Evolutionary conservation across 2,329 filamentous ascomycete genomes (phyloP).

Genomic region (Phaeosphaeria sp.): DNA sequence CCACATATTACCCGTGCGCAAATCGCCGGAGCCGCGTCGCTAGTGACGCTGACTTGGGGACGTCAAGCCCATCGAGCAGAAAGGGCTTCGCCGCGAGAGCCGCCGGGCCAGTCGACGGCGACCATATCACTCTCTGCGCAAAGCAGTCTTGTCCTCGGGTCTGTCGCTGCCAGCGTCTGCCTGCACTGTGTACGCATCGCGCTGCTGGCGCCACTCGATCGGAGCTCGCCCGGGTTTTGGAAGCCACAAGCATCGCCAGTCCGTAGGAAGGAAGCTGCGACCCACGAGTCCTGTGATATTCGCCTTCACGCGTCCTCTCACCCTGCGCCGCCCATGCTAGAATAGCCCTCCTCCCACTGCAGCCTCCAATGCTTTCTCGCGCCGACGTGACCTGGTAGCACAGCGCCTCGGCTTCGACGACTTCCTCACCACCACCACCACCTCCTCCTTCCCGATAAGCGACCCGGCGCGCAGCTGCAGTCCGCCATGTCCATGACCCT

Average conservation of each 20-base stretch:
- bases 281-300: slow-evolving; percentile 7
- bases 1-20: slow-evolving; percentile 18
- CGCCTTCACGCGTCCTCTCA: slow-evolving; percentile 16
- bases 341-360: not conserved
- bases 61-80: slow-evolving; percentile 6
- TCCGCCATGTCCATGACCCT: slow-evolving; percentile 45
- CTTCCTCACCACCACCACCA: not conserved
- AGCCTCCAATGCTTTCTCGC: slow-evolving; percentile 12
- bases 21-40: slow-evolving; percentile 17
- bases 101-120: slow-evolving; percentile 27
- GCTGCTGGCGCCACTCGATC: not conserved
- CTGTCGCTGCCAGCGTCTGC: not conserved
- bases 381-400: slow-evolving; percentile 17
- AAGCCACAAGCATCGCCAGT: slow-evolving; percentile 22
- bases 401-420: not conserved
- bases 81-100: slow-evolving; percentile 31
- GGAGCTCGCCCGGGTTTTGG: slow-evolving; percentile 4
- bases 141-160: slow-evolving; percentile 1
- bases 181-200: not conserved
- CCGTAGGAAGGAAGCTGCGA: not conserved
- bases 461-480: slow-evolving; percentile 4
- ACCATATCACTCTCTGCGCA: not conserved
- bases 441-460: slow-evolving; percentile 6
- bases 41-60: slow-evolving; percentile 37
- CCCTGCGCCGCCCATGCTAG: slow-evolving; percentile 4